Base-by-base conservation (phyloP, 2,329 filamentous ascomycete genomes). In the Hawksworthiomyces lignivorus region DNA sequence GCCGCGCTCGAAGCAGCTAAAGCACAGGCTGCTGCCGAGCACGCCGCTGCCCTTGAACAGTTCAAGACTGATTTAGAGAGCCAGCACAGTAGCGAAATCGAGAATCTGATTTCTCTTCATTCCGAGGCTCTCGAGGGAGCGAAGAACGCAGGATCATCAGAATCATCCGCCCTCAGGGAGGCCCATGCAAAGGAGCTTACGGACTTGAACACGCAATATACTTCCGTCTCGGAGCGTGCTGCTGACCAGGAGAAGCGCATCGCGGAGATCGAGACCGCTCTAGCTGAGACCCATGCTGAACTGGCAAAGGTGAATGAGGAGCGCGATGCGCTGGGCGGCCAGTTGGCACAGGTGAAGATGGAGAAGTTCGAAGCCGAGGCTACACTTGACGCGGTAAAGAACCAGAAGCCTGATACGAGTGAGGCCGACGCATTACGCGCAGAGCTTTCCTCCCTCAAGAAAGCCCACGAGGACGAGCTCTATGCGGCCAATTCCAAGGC, bases 311-410 rank as follows among this genome's bases (percentile, higher is more conserved):
- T 64, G 3, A 62, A 73, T 48, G 58, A 62, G 21, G 75, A 79
- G 50, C 56, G 65, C 24, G 65, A 68, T 48, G 63, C 68, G 19
- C 57, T 78, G 48, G 67, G 68, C 42, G 69, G 71, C 51, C 66
- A 72, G 51, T 69, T 80, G 31, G 75, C 72, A 3, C 64, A 71
- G 36, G 73, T 74, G 49, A 79, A 79, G 64, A 76, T 78, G 63
- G 71, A 72, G 42, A 75, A 75, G 46, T 72, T 75, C 46, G 72
- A 70, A 43, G 69, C 75, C 9, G 68, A 75, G 57, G 76, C 77
- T 17, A 76, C 79, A 38, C 66, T 82, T 14, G 78, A 82, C 46
- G 74, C 74, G 7, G 59, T 65, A 33, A 72, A 68, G 61, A 77
- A 65, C 53, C 67, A 66, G 51, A 78, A 72, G 56, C 63, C 72